phyloP scores from a whole-genome alignment of 106 monocot species.

The Dendrobium chrysotoxum region DNA sequence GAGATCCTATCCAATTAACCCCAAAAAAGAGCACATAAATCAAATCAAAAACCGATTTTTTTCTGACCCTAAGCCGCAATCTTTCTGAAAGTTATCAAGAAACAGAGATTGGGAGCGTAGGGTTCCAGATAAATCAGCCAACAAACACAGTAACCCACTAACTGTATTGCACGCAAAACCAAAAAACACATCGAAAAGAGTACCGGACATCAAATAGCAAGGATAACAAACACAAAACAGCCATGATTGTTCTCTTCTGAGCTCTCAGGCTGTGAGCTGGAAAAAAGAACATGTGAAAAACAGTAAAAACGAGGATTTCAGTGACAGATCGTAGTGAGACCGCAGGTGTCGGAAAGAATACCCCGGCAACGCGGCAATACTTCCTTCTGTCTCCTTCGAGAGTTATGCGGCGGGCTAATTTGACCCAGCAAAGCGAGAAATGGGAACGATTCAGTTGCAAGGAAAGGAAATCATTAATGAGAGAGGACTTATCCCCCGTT shows the following conservation, averaged over 20 bases:
- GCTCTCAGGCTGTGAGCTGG: background rate
- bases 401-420: background rate
- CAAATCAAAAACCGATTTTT: no score
- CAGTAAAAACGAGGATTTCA: background rate
- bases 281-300: background rate
- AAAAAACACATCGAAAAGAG: background rate
- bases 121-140: background rate
- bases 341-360: background rate
- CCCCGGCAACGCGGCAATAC: background rate
- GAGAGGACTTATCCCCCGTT: no score
- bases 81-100: background rate
- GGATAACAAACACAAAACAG: background rate
- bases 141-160: background rate
- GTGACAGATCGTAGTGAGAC: background rate
- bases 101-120: background rate
- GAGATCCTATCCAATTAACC: background rate
- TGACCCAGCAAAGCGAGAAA: background rate
- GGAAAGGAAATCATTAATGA: no score
- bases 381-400: background rate
- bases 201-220: background rate
- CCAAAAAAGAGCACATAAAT: no score
- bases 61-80: background rate
- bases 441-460: no score
- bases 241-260: background rate
- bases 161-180: background rate